Conservation (phyloP, 176 grass and related monocot genomes). For the Raddia distichophylla region DNA sequence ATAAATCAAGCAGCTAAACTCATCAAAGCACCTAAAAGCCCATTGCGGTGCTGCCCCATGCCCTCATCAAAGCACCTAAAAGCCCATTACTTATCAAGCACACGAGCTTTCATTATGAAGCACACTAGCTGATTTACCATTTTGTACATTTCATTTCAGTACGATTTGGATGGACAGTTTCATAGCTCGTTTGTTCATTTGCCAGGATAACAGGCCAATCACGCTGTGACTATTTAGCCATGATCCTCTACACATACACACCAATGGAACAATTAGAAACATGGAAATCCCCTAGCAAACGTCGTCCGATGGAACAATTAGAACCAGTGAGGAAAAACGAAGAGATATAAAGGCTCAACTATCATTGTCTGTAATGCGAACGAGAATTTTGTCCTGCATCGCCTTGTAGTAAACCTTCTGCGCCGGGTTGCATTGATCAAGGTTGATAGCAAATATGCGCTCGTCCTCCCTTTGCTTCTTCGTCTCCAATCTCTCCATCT, state of each 20-base stretch:
- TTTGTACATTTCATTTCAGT: neutral
- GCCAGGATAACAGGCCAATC: neutral
- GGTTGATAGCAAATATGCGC: no score
- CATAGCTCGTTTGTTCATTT: neutral
- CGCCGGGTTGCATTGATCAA: no score
- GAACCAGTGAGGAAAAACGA: no score
- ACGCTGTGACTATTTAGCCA: neutral
- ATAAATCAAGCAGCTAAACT: constrained; percentile 1
- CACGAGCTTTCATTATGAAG: neutral
- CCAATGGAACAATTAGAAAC: no score
- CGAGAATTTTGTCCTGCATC: no score
- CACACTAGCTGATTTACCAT: neutral
- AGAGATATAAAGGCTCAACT: no score
- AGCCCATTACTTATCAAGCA: neutral
- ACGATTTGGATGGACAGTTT: neutral
- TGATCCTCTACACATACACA: neutral
- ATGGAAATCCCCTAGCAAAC: no score
- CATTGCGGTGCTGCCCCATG: neutral
- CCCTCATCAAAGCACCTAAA: neutral
- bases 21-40: constrained; percentile 4
- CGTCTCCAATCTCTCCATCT: no score
- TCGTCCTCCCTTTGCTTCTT: no score
- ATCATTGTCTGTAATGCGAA: no score
- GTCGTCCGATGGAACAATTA: no score
- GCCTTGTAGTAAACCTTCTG: no score